phyloP scores from a whole-genome alignment of 805 yeast species.

The Ogataea pignaliae region DNA sequence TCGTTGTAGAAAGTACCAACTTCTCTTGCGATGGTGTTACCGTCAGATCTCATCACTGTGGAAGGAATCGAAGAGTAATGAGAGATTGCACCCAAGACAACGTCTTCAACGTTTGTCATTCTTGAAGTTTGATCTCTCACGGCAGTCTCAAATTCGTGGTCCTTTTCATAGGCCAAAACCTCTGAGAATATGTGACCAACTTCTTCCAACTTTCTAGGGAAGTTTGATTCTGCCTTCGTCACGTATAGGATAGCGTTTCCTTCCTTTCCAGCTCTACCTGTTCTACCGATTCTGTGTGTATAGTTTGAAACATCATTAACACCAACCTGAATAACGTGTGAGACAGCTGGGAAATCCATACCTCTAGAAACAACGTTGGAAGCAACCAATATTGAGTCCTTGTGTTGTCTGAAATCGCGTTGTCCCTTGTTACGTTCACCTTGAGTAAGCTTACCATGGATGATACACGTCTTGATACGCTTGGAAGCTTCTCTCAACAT shows the following conservation, averaged over 20 bases:
- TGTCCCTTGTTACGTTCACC: slow-evolving; percentile 43
- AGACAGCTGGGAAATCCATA: slow-evolving; percentile 86
- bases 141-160: slow-evolving; percentile 31
- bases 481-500: slow-evolving; percentile 13
- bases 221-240: slow-evolving; percentile 53
- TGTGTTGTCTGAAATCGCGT: slow-evolving; percentile 29
- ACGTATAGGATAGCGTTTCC: slow-evolving; percentile 68
- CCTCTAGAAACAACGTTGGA: slow-evolving; percentile 97
- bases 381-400: slow-evolving; percentile 61
- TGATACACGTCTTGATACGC: slow-evolving; percentile 16
- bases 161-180: slow-evolving; percentile 34
- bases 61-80: slow-evolving; percentile 21
- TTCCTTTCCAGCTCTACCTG: slow-evolving; percentile 84
- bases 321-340: slow-evolving; percentile 81
- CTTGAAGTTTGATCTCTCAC: slow-evolving; percentile 30
- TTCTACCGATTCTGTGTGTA: slow-evolving; percentile 92
- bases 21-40: slow-evolving; percentile 30
- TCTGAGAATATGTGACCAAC: slow-evolving; percentile 54
- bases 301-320: slow-evolving; percentile 74
- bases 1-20: slow-evolving; percentile 27
- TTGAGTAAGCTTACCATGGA: slow-evolving; percentile 78
- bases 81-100: slow-evolving; percentile 13
- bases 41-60: slow-evolving; percentile 27
- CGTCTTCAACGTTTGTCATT: slow-evolving; percentile 9
- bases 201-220: slow-evolving; percentile 43